Conservation (phyloP, 768 basidiomycete genomes). For the Thelephora aurantiotincta region DNA sequence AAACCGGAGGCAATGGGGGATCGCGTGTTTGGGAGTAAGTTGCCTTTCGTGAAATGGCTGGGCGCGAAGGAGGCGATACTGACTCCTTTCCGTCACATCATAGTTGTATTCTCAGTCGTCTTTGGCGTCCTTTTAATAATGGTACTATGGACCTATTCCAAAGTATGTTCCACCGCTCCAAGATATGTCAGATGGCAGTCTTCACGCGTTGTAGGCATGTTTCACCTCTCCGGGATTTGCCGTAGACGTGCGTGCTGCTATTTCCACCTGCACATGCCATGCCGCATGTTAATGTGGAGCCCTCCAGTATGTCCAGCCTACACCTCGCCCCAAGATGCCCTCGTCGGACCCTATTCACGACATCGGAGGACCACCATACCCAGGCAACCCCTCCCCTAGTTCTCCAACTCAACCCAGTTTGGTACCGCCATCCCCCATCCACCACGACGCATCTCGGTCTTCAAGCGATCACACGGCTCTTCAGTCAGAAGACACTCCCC, state of each 20-base stretch:
- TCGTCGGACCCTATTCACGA: conserved; percentile 14
- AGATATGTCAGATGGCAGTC: neutral
- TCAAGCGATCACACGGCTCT: too few species aligned
- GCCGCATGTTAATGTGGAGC: neutral
- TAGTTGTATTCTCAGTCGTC: conserved; percentile 55
- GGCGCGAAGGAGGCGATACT: neutral
- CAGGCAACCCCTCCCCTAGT: neutral
- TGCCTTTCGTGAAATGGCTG: neutral
- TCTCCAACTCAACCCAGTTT: neutral
- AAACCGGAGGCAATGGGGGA: conserved; percentile 29
- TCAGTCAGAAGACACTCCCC: neutral
- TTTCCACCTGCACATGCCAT: neutral
- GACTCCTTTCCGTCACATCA: neutral
- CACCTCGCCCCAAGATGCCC: conserved; percentile 9
- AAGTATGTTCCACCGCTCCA: conserved; percentile 28
- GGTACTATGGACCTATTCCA: conserved; percentile 67
- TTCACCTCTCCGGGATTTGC: conserved; percentile 59
- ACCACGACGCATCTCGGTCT: too few species aligned
- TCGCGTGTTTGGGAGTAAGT: conserved; percentile 54
- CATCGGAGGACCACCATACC: conserved; percentile 9
- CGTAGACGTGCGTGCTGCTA: conserved; percentile 33
- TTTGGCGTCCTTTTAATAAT: conserved; percentile 53
- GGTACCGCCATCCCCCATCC: too few species aligned
- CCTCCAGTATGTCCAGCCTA: conserved; percentile 14
- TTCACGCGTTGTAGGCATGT: conserved; percentile 30